Conservation (phyloP, 106 monocot genomes). For the Vanilla planifolia region DNA sequence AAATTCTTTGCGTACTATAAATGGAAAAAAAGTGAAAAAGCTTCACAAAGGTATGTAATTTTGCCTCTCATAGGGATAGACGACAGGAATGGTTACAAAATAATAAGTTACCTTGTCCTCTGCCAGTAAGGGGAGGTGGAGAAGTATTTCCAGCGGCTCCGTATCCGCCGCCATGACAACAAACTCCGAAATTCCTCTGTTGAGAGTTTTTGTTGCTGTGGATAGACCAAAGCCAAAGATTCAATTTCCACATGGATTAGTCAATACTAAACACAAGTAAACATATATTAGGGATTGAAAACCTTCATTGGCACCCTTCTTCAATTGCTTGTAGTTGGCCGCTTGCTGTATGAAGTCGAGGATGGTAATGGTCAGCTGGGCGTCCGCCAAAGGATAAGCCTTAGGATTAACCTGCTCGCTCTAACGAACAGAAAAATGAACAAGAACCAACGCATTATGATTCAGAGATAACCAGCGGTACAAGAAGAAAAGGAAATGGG, state of each 20-base stretch:
- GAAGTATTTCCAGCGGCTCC: constrained; percentile 76
- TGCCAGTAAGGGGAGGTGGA: constrained; percentile 72
- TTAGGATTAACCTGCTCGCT: constrained; percentile 61
- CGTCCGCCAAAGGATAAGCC: constrained; percentile 85
- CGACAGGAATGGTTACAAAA: too few species aligned
- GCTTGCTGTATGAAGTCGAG: constrained; percentile 85
- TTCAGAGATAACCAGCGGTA: too few species aligned
- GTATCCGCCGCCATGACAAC: constrained; percentile 87
- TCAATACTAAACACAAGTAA: neutral
- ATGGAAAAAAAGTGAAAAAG: too few species aligned
- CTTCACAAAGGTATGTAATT: too few species aligned
- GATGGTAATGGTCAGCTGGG: constrained; percentile 79
- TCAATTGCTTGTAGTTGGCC: constrained; percentile 87
- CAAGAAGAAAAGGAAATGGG: too few species aligned
- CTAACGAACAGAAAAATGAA: constrained; percentile 2
- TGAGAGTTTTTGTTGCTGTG: constrained; percentile 77
- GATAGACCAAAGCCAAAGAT: neutral
- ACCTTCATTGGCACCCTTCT: constrained; percentile 97
- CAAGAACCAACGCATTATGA: too few species aligned
- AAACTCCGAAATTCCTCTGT: constrained; percentile 82
- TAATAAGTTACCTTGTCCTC: constrained; percentile 77
- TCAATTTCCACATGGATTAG: neutral
- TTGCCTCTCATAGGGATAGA: too few species aligned
- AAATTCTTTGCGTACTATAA: too few species aligned
- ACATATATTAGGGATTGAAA: neutral